Conservation (phyloP, 208 protist genomes). For the Wallacemonas collosoma region DNA sequence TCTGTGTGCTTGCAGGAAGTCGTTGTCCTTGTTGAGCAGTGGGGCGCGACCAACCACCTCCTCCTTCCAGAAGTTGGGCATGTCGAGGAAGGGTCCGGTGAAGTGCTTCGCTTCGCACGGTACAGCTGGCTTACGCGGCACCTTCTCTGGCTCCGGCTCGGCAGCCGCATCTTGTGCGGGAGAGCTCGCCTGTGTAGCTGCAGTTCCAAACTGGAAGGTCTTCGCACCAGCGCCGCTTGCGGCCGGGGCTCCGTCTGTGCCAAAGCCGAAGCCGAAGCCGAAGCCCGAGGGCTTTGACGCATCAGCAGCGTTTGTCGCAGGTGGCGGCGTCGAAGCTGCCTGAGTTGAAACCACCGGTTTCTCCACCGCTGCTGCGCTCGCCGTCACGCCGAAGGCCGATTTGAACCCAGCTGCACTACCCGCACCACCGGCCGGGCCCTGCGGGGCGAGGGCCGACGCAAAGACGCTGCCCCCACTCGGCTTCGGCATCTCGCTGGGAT, state of each 20-base stretch:
- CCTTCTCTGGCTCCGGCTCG: constrained; percentile 20
- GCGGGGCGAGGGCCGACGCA: background rate
- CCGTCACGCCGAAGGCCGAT: background rate
- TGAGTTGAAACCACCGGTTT: background rate
- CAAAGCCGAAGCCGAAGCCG: constrained; percentile 20
- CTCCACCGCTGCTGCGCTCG: background rate
- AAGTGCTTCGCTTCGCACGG: constrained; percentile 77
- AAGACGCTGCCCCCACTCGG: background rate
- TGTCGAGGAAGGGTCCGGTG: constrained; percentile 79
- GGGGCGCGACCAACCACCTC: constrained; percentile 74
- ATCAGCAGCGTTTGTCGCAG: background rate
- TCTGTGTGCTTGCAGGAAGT: constrained; percentile 70
- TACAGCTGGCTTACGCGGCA: constrained; percentile 30
- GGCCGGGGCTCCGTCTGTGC: background rate
- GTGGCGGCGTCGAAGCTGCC: background rate
- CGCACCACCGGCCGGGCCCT: background rate
- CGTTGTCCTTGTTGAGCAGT: constrained; percentile 83
- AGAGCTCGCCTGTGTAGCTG: constrained; percentile 9
- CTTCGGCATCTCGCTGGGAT: too few species aligned
- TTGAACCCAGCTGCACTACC: background rate
- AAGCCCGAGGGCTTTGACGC: background rate
- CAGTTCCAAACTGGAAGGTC: background rate
- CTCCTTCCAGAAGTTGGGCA: constrained; percentile 78
- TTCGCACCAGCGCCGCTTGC: constrained; percentile 19
- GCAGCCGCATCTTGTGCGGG: constrained; percentile 8